A percentile compares a stretch with the other conserved stretches of the same genome.
Evolutionary conservation across 1,139 yeast species (phyloP).

Genomic region (Schwanniomyces etchellsii): DNA sequence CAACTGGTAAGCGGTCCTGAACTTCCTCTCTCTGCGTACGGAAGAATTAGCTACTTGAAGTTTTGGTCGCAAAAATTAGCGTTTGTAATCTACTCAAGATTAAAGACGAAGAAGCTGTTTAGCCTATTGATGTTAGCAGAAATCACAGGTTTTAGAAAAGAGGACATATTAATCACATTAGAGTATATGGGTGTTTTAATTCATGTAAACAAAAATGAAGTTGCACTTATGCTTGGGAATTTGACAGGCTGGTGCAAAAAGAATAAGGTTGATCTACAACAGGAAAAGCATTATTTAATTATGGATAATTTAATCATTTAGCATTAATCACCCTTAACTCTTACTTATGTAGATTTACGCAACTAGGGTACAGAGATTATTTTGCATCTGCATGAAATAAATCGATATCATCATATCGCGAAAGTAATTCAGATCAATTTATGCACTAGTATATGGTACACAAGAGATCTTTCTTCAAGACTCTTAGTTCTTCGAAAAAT

Average conservation of each 20-base stretch:
- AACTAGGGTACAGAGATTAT: no score
- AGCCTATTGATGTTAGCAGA: slow-evolving; percentile 50
- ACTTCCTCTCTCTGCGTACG: slow-evolving; percentile 80
- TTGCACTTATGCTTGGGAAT: slow-evolving; percentile 16
- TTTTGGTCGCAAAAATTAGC: slow-evolving; percentile 63
- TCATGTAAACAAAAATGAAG: slow-evolving; percentile 10
- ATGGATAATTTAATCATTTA: slow-evolving; percentile 22
- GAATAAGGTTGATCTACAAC: slow-evolving; percentile 18
- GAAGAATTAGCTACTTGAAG: slow-evolving; percentile 63
- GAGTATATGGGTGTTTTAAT: slow-evolving; percentile 53
- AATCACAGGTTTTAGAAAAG: slow-evolving; percentile 63
- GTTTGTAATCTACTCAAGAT: slow-evolving; percentile 9
- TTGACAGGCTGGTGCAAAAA: slow-evolving; percentile 25
- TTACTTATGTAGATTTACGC: no score
- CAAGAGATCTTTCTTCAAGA: background rate
- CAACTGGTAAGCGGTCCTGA: slow-evolving; percentile 77
- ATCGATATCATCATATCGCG: no score
- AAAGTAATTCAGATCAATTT: background rate
- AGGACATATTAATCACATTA: slow-evolving; percentile 63
- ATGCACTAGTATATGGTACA: background rate
- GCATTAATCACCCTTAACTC: background rate
- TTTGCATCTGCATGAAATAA: no score
- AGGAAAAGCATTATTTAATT: slow-evolving; percentile 21
- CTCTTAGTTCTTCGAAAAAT: no score
- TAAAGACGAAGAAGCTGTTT: slow-evolving; percentile 16